These are phyloP conservation scores for Cynanchum wilfordii DNA, from an alignment of 257 asterid species.

Conservation along the genomic window DNA sequence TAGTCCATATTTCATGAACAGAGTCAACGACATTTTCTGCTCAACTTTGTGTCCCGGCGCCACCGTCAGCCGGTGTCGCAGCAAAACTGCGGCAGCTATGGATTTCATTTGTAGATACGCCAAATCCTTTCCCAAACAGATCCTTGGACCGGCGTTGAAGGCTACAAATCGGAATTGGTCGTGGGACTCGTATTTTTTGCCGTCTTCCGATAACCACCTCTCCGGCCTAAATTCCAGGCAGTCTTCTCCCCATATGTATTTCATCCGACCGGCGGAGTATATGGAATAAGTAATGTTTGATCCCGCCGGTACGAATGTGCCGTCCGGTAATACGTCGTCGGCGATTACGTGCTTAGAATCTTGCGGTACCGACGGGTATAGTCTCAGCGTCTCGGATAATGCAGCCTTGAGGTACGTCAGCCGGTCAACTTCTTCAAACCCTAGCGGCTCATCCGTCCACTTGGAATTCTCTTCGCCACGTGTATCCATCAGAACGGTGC, in stretches of 20 bases:
- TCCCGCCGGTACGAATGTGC: slow-evolving; percentile 56
- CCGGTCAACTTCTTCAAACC: slow-evolving; percentile 59
- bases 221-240: slow-evolving; percentile 55
- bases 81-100: slow-evolving; percentile 45
- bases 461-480: slow-evolving; percentile 36
- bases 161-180: slow-evolving; percentile 47
- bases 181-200: slow-evolving; percentile 28
- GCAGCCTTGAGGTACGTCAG: slow-evolving; percentile 57
- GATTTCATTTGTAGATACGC: slow-evolving; percentile 63
- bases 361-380: slow-evolving; percentile 66
- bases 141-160: slow-evolving; percentile 57
- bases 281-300: slow-evolving; percentile 58
- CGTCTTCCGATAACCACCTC: slow-evolving; percentile 54
- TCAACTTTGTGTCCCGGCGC: slow-evolving; percentile 53
- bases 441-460: slow-evolving; percentile 48
- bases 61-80: slow-evolving; percentile 47
- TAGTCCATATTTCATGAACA: slow-evolving; percentile 60
- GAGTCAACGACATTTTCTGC: slow-evolving; percentile 57
- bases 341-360: slow-evolving; percentile 54
- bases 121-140: slow-evolving; percentile 53
- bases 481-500: slow-evolving; percentile 31
- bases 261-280: slow-evolving; percentile 55
- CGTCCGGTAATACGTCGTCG: slow-evolving; percentile 56
- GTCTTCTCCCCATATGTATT: slow-evolving; percentile 58
- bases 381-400: slow-evolving; percentile 49